Base-by-base conservation (phyloP, 441 rosid genomes). In the Pelargonium fulgidum region DNA sequence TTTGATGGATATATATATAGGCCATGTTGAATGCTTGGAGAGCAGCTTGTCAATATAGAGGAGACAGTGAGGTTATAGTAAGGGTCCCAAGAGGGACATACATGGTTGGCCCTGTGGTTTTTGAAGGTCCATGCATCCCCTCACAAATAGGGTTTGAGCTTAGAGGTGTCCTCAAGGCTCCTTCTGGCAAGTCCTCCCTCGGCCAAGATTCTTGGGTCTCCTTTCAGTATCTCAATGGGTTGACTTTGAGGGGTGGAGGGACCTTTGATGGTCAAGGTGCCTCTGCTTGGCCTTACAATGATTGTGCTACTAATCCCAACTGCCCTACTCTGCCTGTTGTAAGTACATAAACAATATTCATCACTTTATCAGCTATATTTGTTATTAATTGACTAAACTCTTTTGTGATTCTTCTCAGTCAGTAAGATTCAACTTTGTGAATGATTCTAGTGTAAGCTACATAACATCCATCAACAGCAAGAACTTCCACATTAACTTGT, bases 211-310 rank as follows among this genome's bases (percentile, higher is more conserved):
- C 65, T 48, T 77, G 77, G 81, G 70, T 77, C 61, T 3, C 58
- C 9, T 74, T 80, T 65, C n/a, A 45, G 7, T 58, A 64, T 39
- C 1, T 72, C 33, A 41, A 69, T 2, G 3, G 22, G 24, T 33
- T 77, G 64, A 20, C 9, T 0, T 63, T 77, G 66, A 7, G 20
- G 14, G 77, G 83, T 29, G 81, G 77, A 0, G 81, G 77, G 24
- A 68, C 56, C 36, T 70, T 78, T 29, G 84, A 81, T 4, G 84
- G 84, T 54, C 71, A 76, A 76, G 81, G 84, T 41, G 2, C 76
- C 3, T 0, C 1, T 0, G 76, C 78, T 68, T 81, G 81, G 84
- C 48, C 69, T 45, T 22, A 14, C 7, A 76, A 76, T 33, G 50
- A 73, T 1, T 78, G 84, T 26, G 39, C 54, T 4, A 50, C 69